Percentiles rank a stretch among this genome's conserved stretches.
These are phyloP conservation scores for Aegilops umbellulata DNA, from an alignment of 176 grass and related monocot species.

Conservation along the genomic window DNA sequence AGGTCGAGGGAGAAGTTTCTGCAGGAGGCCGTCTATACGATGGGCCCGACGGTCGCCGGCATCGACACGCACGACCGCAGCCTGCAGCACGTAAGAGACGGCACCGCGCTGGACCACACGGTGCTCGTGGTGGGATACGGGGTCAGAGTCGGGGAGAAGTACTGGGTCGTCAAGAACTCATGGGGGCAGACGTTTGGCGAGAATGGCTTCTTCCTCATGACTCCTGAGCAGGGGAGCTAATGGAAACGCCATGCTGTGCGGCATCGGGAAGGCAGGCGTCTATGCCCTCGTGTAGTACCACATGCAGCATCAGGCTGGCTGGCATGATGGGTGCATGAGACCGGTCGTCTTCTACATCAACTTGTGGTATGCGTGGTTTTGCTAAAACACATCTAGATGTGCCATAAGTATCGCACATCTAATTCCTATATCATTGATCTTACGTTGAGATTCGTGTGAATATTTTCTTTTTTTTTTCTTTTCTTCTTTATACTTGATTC, in stretches of 20 bases:
- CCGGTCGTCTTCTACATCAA: no score
- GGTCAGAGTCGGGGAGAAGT: neutral
- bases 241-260: neutral
- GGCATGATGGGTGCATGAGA: no score
- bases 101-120: neutral
- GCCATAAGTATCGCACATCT: no score
- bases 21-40: neutral
- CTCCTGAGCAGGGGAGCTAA: neutral
- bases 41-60: neutral
- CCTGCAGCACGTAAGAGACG: neutral
- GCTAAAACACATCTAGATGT: no score
- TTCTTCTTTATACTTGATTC: no score
- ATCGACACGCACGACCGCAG: neutral
- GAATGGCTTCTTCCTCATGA: slow-evolving; percentile 11
- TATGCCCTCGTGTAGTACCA: neutral
- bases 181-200: slow-evolving; percentile 5
- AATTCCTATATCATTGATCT: no score
- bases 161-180: slow-evolving; percentile 30
- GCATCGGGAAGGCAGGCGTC: neutral
- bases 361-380: no score
- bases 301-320: no score
- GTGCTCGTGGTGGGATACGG: slow-evolving; percentile 24
- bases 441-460: no score
- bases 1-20: neutral
- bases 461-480: no score